Percentiles rank a stretch among this genome's conserved stretches.
phyloP scores from a whole-genome alignment of 2,329 filamentous ascomycete genomes.

The Colletotrichum sp. region DNA sequence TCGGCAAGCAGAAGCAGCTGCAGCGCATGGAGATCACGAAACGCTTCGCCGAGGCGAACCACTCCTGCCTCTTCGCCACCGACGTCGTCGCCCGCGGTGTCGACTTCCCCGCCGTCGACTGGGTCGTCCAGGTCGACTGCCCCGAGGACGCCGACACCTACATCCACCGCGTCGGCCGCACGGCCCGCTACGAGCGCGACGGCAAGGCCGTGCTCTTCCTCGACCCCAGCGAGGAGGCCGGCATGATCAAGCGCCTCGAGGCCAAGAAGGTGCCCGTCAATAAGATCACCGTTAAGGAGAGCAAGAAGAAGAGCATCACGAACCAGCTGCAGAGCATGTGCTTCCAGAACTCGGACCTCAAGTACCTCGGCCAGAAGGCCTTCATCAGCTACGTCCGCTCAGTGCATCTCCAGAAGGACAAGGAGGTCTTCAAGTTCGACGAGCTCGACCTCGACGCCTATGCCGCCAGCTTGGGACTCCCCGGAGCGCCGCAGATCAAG shows the following conservation, averaged over 20 bases:
- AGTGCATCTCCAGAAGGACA: conserved; percentile 87
- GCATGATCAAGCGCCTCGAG: conserved; percentile 86
- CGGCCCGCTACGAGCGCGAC: conserved; percentile 88
- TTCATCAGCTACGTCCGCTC: conserved; percentile 91
- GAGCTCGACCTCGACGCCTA: conserved; percentile 86
- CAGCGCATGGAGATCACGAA: conserved; percentile 87
- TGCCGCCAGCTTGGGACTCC: conserved; percentile 84
- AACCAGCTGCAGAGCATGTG: conserved; percentile 92
- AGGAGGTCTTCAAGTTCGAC: conserved; percentile 86
- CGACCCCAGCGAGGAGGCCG: conserved; percentile 88
- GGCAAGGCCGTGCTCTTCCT: conserved; percentile 90
- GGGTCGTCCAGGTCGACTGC: conserved; percentile 98
- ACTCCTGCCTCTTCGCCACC: conserved; percentile 91
- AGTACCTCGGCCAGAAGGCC: conserved; percentile 94
- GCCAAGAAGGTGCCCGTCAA: conserved; percentile 90
- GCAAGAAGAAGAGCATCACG: conserved; percentile 87
- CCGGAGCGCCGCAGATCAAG: conserved; percentile 90
- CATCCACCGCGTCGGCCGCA: conserved; percentile 93
- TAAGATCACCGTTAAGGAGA: conserved; percentile 83
- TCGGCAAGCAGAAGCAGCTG: conserved; percentile 91
- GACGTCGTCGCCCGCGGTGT: conserved; percentile 94
- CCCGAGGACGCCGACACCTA: conserved; percentile 98
- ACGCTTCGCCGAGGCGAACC: conserved; percentile 80
- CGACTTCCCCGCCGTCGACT: conserved; percentile 96
- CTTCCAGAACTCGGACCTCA: conserved; percentile 92